These are phyloP conservation scores for Linderniella brevidens DNA, from an alignment of 257 asterid species.

Conservation along the genomic window DNA sequence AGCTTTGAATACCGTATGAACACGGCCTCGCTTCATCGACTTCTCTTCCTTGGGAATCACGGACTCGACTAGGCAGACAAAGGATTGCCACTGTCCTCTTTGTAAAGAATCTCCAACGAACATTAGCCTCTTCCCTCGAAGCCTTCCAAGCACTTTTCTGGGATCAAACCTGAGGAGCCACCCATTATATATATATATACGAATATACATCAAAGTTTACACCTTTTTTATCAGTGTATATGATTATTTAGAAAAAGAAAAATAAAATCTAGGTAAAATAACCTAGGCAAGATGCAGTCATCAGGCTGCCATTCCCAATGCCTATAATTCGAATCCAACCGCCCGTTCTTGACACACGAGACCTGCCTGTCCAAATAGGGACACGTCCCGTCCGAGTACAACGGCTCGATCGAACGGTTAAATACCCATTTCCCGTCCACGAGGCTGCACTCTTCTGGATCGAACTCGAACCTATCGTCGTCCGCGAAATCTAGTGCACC, in stretches of 20 bases:
- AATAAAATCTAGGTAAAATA: neutral
- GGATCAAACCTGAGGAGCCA: conserved; percentile 50
- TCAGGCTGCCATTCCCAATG: conserved; percentile 90
- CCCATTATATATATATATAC: too few relatives aligned
- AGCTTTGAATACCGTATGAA: conserved; percentile 51
- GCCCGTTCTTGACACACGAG: conserved; percentile 64
- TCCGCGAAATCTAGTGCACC: too few relatives aligned
- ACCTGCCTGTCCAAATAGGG: conserved; percentile 66
- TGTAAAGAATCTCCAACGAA: conserved; percentile 84
- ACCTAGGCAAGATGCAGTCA: conserved; percentile 75
- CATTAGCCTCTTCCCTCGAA: conserved; percentile 76
- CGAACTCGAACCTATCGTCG: conserved; percentile 15
- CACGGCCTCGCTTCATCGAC: conserved; percentile 52
- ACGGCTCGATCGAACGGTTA: conserved; percentile 53
- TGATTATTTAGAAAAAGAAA: neutral
- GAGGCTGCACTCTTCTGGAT: conserved; percentile 57
- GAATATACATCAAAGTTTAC: neutral
- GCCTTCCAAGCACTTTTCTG: conserved; percentile 51
- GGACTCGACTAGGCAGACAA: conserved; percentile 69
- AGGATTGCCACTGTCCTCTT: conserved; percentile 88
- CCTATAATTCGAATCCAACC: conserved; percentile 67
- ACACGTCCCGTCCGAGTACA: conserved; percentile 53
- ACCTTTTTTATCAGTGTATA: neutral
- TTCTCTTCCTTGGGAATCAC: conserved; percentile 29
- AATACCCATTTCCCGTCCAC: conserved; percentile 70